These are phyloP conservation scores for Phialophora expanda DNA, from an alignment of 2,329 filamentous ascomycete species.

Conservation along the genomic window DNA sequence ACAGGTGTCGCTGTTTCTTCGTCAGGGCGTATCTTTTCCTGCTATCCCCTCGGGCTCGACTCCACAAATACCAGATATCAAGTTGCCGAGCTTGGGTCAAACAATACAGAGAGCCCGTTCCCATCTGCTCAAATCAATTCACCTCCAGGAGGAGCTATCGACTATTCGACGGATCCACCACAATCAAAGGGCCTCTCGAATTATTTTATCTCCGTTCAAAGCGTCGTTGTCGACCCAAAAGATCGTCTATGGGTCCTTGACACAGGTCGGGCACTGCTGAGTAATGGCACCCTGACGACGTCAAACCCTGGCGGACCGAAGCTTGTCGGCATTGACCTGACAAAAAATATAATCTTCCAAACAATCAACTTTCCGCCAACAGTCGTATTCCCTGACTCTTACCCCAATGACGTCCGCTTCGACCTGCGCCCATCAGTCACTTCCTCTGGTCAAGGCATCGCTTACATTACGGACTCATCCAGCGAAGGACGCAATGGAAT, in stretches of 20 bases:
- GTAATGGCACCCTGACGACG: constrained; percentile 52
- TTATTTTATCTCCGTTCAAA: constrained; percentile 59
- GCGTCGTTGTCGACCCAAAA: constrained; percentile 57
- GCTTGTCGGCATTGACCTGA: constrained; percentile 56
- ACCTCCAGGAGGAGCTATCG: constrained; percentile 58
- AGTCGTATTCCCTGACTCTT: constrained; percentile 56
- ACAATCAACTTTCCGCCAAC: constrained; percentile 58
- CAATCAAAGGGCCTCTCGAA: constrained; percentile 55
- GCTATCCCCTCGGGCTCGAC: constrained; percentile 59
- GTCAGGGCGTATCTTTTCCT: constrained; percentile 58
- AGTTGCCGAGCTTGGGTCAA: constrained; percentile 54
- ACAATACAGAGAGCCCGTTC: constrained; percentile 53
- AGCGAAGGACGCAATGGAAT: constrained; percentile 57
- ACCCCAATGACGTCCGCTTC: constrained; percentile 61
- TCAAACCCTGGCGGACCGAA: constrained; percentile 58
- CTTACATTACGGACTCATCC: constrained; percentile 60
- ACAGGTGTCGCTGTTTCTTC: constrained; percentile 58
- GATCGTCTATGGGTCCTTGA: constrained; percentile 62
- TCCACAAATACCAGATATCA: constrained; percentile 57
- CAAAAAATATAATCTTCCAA: constrained; percentile 53
- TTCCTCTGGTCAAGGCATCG: constrained; percentile 52
- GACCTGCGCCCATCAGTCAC: constrained; percentile 53
- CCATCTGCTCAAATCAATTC: constrained; percentile 54
- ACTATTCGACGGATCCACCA: constrained; percentile 55
- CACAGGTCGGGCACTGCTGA: constrained; percentile 54